Evolutionary conservation across 2,329 filamentous ascomycete genomes (phyloP), one percentile per base, ranked within the genome.

Genomic region (Monilinia aucupariae): DNA sequence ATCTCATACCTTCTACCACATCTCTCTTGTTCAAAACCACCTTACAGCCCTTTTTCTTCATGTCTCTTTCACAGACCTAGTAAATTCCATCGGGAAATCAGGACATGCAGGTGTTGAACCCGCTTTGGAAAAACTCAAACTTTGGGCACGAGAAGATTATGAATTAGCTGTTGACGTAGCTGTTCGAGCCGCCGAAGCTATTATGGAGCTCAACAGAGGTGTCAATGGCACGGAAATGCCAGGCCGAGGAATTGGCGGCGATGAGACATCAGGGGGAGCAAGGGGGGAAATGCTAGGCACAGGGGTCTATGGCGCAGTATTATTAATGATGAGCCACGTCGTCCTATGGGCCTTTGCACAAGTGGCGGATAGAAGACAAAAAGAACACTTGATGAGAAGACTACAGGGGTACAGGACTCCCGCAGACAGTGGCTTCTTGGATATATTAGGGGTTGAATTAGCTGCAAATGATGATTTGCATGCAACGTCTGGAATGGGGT

Each of bases 291-390:
- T 62, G 41, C 27, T 63, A 1, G 68, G 67, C 32, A 69, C 68
- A 20, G 65, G 64, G 6, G 65, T 65, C 3, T 69, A 68, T 47
- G 66, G 59, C 27, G 58, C 69, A 12, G 66, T 68, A 8, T 65
- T 68, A 12, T 49, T 70, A 4, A 69, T 70, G 41, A 62, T 71
- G 2, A 65, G 67, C 39, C 66, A 70, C 34, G 48, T 70, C 13
- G 61, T 68, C n/a, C 52, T 71, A 3, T 70, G 68, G 66, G 64
- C 64, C 6, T 71, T 69, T 37, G 56, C 64, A 13, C 63, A 47
- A 15, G 66, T 71, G 7, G 59, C 64, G 2, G 27, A 64, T 15
- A 17, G 20, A 20, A 48, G 59, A 2, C 61, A 65, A 25, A 68
- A 41, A 30, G 34, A 30, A 32, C 17, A 9, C 53, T 41, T 62